These are phyloP conservation scores for Phoenix dactylifera DNA, from an alignment of 176 grass and related monocot species.

Conservation along the genomic window DNA sequence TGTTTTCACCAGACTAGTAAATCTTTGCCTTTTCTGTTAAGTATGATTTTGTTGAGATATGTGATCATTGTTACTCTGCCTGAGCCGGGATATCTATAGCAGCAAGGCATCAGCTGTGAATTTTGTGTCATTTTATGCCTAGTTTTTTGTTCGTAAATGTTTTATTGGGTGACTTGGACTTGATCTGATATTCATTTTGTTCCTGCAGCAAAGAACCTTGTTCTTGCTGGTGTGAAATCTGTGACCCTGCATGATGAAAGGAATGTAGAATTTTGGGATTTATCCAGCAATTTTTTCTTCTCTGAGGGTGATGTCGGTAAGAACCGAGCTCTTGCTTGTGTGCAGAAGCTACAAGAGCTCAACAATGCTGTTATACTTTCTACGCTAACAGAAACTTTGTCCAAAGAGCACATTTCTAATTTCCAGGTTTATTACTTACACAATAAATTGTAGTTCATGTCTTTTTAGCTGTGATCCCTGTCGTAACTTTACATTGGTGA, in stretches of 20 bases:
- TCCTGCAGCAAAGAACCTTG: conserved; percentile 77
- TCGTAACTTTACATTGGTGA: too few species aligned
- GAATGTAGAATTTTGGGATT: conserved; percentile 63
- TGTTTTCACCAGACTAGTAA: too few species aligned
- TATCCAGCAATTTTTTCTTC: conserved; percentile 70
- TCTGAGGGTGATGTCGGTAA: conserved; percentile 64
- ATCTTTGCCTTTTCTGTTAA: too few species aligned
- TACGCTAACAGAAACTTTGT: conserved; percentile 42
- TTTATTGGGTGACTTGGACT: too few species aligned
- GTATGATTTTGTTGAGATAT: too few species aligned
- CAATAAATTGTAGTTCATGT: too few species aligned
- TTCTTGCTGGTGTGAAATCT: conserved; percentile 69
- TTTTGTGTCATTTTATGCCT: too few species aligned
- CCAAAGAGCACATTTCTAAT: conserved; percentile 46
- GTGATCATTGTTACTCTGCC: too few species aligned
- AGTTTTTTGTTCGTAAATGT: too few species aligned
- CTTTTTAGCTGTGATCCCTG: too few species aligned
- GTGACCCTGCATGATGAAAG: conserved; percentile 56
- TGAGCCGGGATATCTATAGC: too few species aligned
- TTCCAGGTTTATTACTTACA: conserved; percentile 38
- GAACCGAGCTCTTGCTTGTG: conserved; percentile 59
- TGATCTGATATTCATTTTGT: conserved; percentile 3
- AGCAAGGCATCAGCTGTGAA: too few species aligned
- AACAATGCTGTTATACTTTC: conserved; percentile 52
- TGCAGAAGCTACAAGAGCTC: conserved; percentile 62